phyloP scores from a whole-genome alignment of 2,329 filamentous ascomycete genomes.

The Diaporthe helianthi region DNA sequence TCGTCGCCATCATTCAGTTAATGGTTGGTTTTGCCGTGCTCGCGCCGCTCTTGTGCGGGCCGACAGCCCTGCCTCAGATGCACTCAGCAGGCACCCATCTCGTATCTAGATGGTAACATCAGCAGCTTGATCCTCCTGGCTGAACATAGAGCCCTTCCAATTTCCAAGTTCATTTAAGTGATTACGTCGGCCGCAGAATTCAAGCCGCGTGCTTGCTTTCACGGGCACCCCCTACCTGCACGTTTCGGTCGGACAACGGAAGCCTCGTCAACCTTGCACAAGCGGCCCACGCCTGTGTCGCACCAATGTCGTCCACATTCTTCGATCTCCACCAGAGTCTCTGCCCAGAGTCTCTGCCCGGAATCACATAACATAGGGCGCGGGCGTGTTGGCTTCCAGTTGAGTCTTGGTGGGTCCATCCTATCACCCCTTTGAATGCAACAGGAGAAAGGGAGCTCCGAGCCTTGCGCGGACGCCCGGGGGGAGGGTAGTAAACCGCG shows the following conservation, averaged over 20 bases:
- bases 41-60: constrained; percentile 1
- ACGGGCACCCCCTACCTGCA: background rate
- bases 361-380: background rate
- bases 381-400: background rate
- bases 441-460: background rate
- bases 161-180: background rate
- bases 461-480: background rate
- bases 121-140: background rate
- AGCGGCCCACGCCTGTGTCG: too few relatives aligned
- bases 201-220: background rate
- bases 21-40: background rate
- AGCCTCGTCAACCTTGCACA: background rate
- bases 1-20: background rate
- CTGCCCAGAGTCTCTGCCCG: background rate
- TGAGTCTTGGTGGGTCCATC: background rate
- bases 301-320: background rate
- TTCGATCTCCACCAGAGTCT: background rate
- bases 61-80: background rate
- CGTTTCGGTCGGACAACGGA: background rate
- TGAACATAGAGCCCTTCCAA: background rate
- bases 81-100: background rate
- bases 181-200: background rate
- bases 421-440: background rate
- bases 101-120: background rate
- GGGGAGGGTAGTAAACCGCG: too few relatives aligned